phyloP scores from a whole-genome alignment of 2,329 filamentous ascomycete species.

The Colletotrichum orbiculare region DNA sequence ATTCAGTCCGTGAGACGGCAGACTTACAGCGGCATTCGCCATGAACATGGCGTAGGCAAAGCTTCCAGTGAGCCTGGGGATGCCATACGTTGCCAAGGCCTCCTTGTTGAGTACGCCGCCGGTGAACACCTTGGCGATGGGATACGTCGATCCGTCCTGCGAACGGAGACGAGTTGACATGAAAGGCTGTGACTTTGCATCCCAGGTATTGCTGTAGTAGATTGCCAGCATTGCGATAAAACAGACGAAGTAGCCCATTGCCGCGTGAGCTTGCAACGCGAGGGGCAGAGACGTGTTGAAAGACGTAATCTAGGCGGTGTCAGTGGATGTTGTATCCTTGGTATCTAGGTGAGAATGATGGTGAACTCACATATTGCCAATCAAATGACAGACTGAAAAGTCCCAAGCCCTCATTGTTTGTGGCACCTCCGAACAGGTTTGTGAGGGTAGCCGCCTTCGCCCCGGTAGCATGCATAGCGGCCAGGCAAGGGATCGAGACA shows the following conservation, averaged over 20 bases:
- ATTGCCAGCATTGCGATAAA: constrained; percentile 61
- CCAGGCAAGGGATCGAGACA: constrained; percentile 64
- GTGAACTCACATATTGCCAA: constrained; percentile 62
- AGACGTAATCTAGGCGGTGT: constrained; percentile 56
- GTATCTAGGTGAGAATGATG: not conserved
- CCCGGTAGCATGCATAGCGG: constrained; percentile 61
- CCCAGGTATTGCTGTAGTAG: constrained; percentile 63
- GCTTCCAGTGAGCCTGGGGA: constrained; percentile 58
- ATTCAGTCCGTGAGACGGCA: not conserved
- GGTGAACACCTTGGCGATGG: constrained; percentile 51
- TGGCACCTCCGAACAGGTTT: constrained; percentile 61
- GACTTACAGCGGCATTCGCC: constrained; percentile 64
- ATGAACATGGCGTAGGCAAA: constrained; percentile 67
- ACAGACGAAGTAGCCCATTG: constrained; percentile 59
- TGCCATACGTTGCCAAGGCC: constrained; percentile 54
- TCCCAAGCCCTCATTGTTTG: constrained; percentile 64
- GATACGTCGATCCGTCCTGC: constrained; percentile 54
- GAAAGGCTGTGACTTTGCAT: constrained; percentile 59
- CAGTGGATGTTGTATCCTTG: not conserved
- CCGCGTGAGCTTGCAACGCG: constrained; percentile 58
- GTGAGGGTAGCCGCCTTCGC: constrained; percentile 55
- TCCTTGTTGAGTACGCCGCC: constrained; percentile 54
- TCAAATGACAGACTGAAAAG: constrained; percentile 62
- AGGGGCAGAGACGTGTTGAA: constrained; percentile 64
- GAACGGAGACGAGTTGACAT: constrained; percentile 62